Evolutionary conservation across 2,329 filamentous ascomycete species (phyloP), one percentile per base, ranked within the genome.

Genomic region (Dactylellina drechsleri): DNA sequence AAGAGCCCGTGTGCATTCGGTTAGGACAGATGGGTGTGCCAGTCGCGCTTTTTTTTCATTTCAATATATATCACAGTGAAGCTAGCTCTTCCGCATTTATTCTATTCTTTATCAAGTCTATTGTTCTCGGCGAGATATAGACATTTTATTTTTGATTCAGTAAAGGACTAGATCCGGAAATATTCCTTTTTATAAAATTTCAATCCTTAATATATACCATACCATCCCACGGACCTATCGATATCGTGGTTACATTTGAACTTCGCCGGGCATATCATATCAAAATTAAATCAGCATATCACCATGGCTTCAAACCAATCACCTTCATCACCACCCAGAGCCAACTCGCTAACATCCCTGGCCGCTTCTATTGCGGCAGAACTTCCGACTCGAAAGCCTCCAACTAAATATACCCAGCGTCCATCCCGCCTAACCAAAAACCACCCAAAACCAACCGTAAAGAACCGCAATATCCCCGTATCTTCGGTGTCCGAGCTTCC

Each of bases 101-200:
- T 66, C 58, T 54, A 36, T 66, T 60, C 56, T 53, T 66, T 66
- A 49, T 61, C 56, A 52, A 12, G 68, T 61, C 61, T 66, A 41
- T 43, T 66, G 45, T 66, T 66, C 68, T 61, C 56, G 41, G 60
- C 15, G 61, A 73, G 61, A 66, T 61, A 60, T 58, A 66, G 68
- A 73, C 56, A 49, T 36, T 36, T 36, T 36, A 36, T 8, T 36
- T 36, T 36, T 36, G 31, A 26, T 57, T 23, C 61, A 43, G 36
- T 31, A 15, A 45, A 54, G 57, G n/a, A 57, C 66, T 62, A 50
- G 66, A 70, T 70, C 66, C 50, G 57, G 66, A 50, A 57, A 56
- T 70, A 31, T 70, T 58, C 62, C 57, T n/a, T 12, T 67, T 16
- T 10, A 41, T n/a, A 13, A 57, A 54, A 61, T 68, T 20, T 43